Evolutionary conservation across 345 rosid species (phyloP).

Genomic region (Rhodomyrtus tomentosa): DNA sequence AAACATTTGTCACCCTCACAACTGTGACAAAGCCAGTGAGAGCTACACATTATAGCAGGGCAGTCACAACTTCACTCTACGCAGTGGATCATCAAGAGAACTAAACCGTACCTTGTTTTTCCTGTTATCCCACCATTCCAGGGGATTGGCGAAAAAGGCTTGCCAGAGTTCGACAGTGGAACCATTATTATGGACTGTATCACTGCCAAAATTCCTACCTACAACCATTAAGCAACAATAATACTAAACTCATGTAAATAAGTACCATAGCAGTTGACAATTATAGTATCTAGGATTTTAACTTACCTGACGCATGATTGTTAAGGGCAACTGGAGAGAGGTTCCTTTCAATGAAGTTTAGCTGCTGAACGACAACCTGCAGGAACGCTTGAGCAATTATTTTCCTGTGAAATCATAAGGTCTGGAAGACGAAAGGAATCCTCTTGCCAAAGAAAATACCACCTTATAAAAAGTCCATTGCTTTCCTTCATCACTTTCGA

Average conservation of each 20-base stretch:
- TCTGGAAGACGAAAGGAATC: background rate
- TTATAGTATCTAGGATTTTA: background rate
- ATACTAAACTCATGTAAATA: background rate
- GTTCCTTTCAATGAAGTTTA: conserved; percentile 41
- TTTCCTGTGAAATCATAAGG: background rate
- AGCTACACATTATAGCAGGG: background rate
- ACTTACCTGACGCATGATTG: conserved; percentile 21
- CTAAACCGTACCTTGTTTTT: conserved; percentile 35
- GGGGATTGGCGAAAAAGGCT: conserved; percentile 51
- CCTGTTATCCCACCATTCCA: conserved; percentile 67
- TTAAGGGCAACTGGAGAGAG: conserved; percentile 5
- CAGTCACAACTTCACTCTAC: background rate
- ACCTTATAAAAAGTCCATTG: conserved; percentile 52
- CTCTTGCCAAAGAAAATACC: background rate
- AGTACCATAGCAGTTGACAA: background rate
- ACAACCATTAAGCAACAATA: background rate
- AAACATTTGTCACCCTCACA: background rate
- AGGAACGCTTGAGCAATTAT: background rate
- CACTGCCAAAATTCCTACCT: conserved; percentile 21
- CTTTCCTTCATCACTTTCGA: conserved; percentile 43
- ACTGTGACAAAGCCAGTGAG: background rate
- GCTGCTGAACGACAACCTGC: conserved; percentile 53
- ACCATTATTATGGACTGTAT: conserved; percentile 11
- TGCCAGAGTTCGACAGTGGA: conserved; percentile 42
- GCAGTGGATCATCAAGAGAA: background rate